Evolutionary conservation across 768 basidiomycete genomes (phyloP), one percentile per base, ranked within the genome.

Genomic region (Leccinum barrowsii): DNA sequence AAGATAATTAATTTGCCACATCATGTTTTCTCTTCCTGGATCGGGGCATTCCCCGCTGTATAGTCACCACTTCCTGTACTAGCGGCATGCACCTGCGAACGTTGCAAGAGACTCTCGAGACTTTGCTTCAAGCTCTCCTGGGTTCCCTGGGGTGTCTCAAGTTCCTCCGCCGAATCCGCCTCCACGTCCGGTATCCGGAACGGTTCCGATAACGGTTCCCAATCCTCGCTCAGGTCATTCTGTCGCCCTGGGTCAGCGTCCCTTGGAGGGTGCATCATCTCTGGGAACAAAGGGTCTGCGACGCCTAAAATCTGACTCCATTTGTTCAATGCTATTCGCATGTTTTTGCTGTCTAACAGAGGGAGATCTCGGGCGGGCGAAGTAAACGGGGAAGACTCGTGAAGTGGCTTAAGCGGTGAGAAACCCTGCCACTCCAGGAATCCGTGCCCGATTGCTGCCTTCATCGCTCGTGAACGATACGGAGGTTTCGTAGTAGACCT

Each of bases 401-500:
- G 61, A 24, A 74, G 69, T 5, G 72, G 71, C 21, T 65, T 58
- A 44, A 74, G 59, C 12, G 71, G 62, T 40, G 65, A 59, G 32
- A 74, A 73, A 26, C 72, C 72, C 5, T 73, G 57, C 72, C 72
- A 73, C 7, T 73, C 68, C 50, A 74, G 34, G 57, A 74, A 74
- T 12, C 49, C 56, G n/a, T 73, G 69, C 0, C 72, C 72, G 10
- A 70, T 63, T 2, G 70, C 67, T 15, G 70, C 59, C 40, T 66
- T 73, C 66, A 64, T 71, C 7, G 66, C 59, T 22, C 68, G 67
- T 4, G 73, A 73, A 30, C 74, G 63, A 44, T 55, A 62, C 11
- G 69, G 66, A 1, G 73, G 73, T 55, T 54, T 72, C 17, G 21
- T 42, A 1, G 59, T 62, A 35, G 19, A 65, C 8, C 68, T 63